Conservation (phyloP, 257 asterid genomes). For the Solanum appendiculatum region DNA sequence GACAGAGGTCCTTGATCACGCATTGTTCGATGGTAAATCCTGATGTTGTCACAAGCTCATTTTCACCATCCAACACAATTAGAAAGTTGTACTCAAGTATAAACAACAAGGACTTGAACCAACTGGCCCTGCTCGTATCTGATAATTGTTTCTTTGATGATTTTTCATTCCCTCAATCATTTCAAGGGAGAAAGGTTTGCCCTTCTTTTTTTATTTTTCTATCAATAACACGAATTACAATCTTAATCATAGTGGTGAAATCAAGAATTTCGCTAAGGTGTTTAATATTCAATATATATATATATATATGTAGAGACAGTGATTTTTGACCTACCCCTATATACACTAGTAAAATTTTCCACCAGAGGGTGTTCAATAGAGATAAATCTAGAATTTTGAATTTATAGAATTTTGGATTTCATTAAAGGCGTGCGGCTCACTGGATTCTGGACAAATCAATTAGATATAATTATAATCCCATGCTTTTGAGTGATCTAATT, state of each 20-base stretch:
- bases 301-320: too few relatives aligned
- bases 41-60: background rate
- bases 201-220: background rate
- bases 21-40: background rate
- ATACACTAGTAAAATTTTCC: too few relatives aligned
- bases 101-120: constrained; percentile 39
- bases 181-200: constrained; percentile 58
- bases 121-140: constrained; percentile 32
- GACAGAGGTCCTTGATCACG: background rate
- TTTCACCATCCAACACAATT: constrained; percentile 29
- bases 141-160: constrained; percentile 56
- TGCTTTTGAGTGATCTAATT: too few relatives aligned
- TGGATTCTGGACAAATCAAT: too few relatives aligned
- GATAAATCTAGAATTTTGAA: too few relatives aligned
- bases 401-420: too few relatives aligned
- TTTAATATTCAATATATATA: background rate
- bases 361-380: background rate
- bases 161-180: constrained; percentile 44
- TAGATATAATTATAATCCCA: too few relatives aligned
- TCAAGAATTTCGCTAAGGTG: background rate
- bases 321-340: too few relatives aligned
- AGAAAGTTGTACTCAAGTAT: constrained; percentile 40
- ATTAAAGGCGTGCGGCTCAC: too few relatives aligned
- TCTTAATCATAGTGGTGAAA: background rate
- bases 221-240: background rate